These are phyloP conservation scores for Chaetothyriales sp. DNA, from an alignment of 2,329 filamentous ascomycete genomes.

Conservation along the genomic window DNA sequence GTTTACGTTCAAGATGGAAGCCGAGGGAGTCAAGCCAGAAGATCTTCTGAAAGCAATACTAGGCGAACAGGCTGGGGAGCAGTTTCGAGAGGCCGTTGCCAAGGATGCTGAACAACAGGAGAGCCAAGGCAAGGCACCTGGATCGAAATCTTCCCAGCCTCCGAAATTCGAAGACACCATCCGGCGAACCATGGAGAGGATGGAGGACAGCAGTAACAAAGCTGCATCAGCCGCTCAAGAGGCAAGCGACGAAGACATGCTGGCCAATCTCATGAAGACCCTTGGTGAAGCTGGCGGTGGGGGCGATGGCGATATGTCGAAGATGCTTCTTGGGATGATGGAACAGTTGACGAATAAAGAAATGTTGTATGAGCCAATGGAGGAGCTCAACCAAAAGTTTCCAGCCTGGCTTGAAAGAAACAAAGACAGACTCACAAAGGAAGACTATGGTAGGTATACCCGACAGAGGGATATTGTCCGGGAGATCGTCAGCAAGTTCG, in stretches of 20 bases:
- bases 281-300: conserved; percentile 51
- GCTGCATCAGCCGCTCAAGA: conserved; percentile 53
- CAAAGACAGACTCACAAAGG: conserved; percentile 43
- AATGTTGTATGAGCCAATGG: conserved; percentile 96
- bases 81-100: conserved; percentile 9
- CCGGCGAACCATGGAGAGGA: conserved; percentile 82
- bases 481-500: conserved; percentile 82
- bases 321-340: conserved; percentile 97
- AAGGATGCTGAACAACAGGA: conserved; percentile 19
- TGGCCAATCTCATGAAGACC: conserved; percentile 84
- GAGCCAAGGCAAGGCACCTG: not conserved
- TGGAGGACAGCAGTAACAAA: conserved; percentile 76
- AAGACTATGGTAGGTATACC: conserved; percentile 66
- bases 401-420: conserved; percentile 78
- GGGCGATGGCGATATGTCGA: conserved; percentile 60
- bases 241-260: conserved; percentile 58
- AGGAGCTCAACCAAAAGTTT: conserved; percentile 86
- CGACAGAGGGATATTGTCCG: conserved; percentile 63
- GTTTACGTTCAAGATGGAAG: conserved; percentile 21
- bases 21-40: conserved; percentile 18
- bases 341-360: conserved; percentile 97
- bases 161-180: conserved; percentile 74
- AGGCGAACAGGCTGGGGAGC: conserved; percentile 16
- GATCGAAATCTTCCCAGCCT: conserved; percentile 4
- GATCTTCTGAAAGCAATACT: conserved; percentile 21